Percentiles rank a stretch among this genome's conserved stretches.
Evolutionary conservation across 2,329 filamentous ascomycete species (phyloP).

Genomic region (Hymenoscyphus repandus): DNA sequence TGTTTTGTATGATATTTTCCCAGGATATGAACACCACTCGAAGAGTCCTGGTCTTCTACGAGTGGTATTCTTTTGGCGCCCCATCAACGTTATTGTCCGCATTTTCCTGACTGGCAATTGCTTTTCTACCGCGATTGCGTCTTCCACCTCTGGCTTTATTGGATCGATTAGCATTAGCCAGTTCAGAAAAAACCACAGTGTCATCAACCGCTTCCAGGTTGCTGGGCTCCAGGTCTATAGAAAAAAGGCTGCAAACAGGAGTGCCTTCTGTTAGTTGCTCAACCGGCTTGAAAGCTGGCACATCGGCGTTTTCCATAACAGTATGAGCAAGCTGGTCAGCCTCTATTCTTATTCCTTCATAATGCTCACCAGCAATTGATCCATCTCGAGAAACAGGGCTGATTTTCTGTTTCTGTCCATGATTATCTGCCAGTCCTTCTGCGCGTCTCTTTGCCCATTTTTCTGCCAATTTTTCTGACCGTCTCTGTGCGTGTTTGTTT

Average conservation of each 20-base stretch:
- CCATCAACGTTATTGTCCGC: background rate
- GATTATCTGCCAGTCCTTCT: background rate
- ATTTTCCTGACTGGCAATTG: background rate
- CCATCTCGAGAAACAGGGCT: background rate
- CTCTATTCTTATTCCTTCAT: background rate
- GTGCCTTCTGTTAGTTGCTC: no score
- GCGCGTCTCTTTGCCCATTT: no score
- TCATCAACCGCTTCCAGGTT: no score
- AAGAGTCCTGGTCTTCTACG: conserved; percentile 32
- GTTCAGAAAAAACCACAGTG: no score
- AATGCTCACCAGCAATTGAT: background rate
- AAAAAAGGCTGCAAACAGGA: no score
- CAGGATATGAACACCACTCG: conserved; percentile 32
- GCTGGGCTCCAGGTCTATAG: no score
- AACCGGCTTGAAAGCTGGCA: background rate
- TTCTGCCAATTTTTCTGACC: background rate
- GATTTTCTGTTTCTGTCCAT: background rate
- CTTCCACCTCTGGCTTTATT: conserved; percentile 3
- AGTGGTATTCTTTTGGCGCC: conserved; percentile 31
- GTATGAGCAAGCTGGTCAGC: background rate
- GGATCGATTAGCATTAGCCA: no score
- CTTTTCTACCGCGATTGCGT: conserved; percentile 5
- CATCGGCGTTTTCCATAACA: background rate
- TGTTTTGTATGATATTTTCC: conserved; percentile 13
- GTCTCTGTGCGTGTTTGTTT: background rate